Percentiles rank a stretch among this genome's conserved stretches.
Evolutionary conservation across 805 yeast species (phyloP).

Genomic region (Myxozyma sirexii): DNA sequence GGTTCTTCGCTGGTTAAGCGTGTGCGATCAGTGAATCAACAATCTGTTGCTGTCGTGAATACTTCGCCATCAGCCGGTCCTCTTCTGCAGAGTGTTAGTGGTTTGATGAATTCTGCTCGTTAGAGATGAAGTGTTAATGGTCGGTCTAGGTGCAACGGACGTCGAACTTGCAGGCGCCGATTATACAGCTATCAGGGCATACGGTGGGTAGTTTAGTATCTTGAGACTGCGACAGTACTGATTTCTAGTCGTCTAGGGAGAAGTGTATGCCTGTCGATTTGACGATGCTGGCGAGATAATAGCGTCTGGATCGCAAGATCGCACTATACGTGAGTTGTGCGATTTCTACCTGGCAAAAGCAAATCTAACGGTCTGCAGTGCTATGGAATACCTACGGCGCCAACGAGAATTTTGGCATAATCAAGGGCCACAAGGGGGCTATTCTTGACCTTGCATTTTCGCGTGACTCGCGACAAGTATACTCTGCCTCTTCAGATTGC

Average conservation of each 20-base stretch:
- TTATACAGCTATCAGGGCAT: constrained; percentile 34
- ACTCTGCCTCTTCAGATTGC: constrained; percentile 62
- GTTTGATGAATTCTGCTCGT: too few relatives aligned
- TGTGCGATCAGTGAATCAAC: constrained; percentile 7
- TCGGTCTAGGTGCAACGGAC: constrained; percentile 31
- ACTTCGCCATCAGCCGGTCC: constrained; percentile 26
- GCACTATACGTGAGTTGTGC: constrained; percentile 34
- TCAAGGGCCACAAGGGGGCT: constrained; percentile 64
- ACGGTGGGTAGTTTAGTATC: constrained; percentile 28
- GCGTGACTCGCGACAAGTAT: constrained; percentile 48
- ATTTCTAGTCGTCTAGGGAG: constrained; percentile 41
- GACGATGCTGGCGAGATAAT: constrained; percentile 53
- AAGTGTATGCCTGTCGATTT: constrained; percentile 58
- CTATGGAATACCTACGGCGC: constrained; percentile 52
- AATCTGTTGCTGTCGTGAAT: constrained; percentile 33
- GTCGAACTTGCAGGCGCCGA: constrained; percentile 34
- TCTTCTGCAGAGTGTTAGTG: constrained; percentile 22
- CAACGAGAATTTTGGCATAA: constrained; percentile 49
- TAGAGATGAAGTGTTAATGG: too few relatives aligned
- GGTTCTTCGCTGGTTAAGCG: constrained; percentile 6
- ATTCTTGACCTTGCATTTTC: constrained; percentile 63
- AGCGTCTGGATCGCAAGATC: constrained; percentile 67
- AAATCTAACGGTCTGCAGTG: constrained; percentile 27
- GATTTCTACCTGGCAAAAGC: background rate
- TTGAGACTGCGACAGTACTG: too few relatives aligned